phyloP scores from a whole-genome alignment of 2,329 filamentous ascomycete species.

The Xylariales sp. region DNA sequence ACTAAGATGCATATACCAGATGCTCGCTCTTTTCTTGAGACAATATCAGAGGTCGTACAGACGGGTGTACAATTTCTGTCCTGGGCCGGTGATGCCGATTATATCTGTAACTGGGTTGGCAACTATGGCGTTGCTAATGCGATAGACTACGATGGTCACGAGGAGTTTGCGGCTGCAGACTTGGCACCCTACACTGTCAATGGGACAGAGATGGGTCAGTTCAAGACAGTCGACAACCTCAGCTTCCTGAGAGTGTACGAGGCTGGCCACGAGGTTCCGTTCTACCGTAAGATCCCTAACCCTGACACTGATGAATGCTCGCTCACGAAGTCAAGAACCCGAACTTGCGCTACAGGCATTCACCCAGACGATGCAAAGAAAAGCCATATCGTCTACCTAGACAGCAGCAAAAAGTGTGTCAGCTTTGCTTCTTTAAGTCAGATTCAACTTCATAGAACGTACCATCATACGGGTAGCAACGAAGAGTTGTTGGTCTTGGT shows the following conservation, averaged over 20 bases:
- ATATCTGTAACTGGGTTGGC: constrained; percentile 41
- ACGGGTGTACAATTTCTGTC: constrained; percentile 48
- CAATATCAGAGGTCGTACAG: constrained; percentile 39
- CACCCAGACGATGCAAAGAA: constrained; percentile 3
- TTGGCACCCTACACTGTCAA: constrained; percentile 27
- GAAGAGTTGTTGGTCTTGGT: no score
- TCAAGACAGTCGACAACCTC: constrained; percentile 42
- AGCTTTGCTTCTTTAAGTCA: no score
- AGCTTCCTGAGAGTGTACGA: constrained; percentile 43
- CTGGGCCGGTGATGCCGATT: constrained; percentile 53
- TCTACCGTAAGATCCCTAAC: constrained; percentile 29
- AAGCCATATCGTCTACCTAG: constrained; percentile 7
- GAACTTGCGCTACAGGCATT: constrained; percentile 7
- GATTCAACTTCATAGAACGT: no score
- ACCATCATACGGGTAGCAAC: no score
- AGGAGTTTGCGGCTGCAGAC: constrained; percentile 37
- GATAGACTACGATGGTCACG: constrained; percentile 35
- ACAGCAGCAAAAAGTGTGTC: no score
- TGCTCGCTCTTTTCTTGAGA: constrained; percentile 28
- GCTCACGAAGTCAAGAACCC: constrained; percentile 4
- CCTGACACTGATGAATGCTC: neutral
- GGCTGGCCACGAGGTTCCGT: constrained; percentile 42
- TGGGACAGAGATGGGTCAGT: constrained; percentile 30
- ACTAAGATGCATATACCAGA: no score
- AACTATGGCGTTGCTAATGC: constrained; percentile 42